phyloP scores from a whole-genome alignment of 306 rosid species.

The Gleditsia sinensis region DNA sequence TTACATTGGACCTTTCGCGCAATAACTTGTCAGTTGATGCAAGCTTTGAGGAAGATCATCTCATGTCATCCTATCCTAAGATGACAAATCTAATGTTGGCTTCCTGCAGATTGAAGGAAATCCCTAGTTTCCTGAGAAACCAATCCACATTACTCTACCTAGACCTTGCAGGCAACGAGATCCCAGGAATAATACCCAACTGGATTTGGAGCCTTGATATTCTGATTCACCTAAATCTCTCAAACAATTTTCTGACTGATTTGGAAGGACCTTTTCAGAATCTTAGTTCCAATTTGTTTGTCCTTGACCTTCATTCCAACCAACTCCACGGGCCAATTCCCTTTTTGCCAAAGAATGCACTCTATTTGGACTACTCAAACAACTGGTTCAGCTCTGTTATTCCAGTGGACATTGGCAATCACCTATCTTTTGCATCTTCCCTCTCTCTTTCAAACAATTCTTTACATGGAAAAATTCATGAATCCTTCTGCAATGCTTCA shows the following conservation, averaged over 20 bases:
- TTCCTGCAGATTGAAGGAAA: constrained; percentile 25
- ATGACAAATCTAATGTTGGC: constrained; percentile 34
- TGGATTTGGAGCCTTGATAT: constrained; percentile 41
- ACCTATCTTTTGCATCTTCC: background rate
- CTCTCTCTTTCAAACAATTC: constrained; percentile 38
- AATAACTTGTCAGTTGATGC: constrained; percentile 34
- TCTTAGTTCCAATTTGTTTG: background rate
- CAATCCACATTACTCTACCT: background rate
- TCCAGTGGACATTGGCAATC: constrained; percentile 29
- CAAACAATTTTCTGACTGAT: constrained; percentile 23
- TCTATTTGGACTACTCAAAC: constrained; percentile 35
- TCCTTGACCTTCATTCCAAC: constrained; percentile 44
- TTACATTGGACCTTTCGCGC: constrained; percentile 45
- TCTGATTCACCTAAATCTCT: constrained; percentile 27
- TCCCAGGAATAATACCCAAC: constrained; percentile 38
- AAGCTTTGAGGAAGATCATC: background rate
- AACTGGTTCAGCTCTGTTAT: constrained; percentile 36
- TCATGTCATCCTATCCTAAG: constrained; percentile 4
- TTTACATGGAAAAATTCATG: constrained; percentile 26
- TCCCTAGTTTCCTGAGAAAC: constrained; percentile 47
- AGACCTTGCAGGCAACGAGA: constrained; percentile 45
- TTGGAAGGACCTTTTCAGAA: constrained; percentile 10
- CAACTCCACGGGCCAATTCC: constrained; percentile 30
- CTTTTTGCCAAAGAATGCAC: rapidly evolving
- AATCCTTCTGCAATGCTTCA: constrained; percentile 35